A percentile compares a stretch with the other conserved stretches of the same genome.
Conservation (phyloP, 768 basidiomycete species). For the Lepiota subincarnata region DNA sequence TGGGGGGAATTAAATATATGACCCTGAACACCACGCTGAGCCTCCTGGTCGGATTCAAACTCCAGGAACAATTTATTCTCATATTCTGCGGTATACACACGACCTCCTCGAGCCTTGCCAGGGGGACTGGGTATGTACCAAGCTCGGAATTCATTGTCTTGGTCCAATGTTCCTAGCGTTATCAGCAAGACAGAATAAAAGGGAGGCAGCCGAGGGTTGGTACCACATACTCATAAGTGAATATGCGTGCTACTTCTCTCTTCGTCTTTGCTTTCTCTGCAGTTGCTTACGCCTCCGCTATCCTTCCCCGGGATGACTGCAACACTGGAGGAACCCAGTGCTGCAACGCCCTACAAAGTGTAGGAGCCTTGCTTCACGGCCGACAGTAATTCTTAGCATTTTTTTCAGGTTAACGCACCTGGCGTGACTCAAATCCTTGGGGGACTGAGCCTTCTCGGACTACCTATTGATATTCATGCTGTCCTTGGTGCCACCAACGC, state of each 20-base stretch:
- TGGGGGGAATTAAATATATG: too few relatives aligned
- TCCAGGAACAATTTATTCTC: too few relatives aligned
- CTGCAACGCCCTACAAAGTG: slow-evolving; percentile 4
- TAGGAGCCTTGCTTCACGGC: not conserved
- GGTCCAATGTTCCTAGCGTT: not conserved
- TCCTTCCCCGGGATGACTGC: slow-evolving; percentile 1
- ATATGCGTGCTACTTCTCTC: not conserved
- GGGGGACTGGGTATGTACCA: too few relatives aligned
- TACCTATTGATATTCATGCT: not conserved
- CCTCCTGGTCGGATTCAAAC: too few relatives aligned
- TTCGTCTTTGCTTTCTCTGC: not conserved
- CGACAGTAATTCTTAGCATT: not conserved
- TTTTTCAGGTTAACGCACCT: not conserved
- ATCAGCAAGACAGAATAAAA: not conserved
- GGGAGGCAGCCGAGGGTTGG: not conserved
- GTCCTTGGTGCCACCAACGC: not conserved
- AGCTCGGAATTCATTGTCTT: too few relatives aligned
- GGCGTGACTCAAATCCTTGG: not conserved
- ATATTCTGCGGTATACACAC: too few relatives aligned
- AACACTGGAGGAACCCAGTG: slow-evolving; percentile 9
- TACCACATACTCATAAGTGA: not conserved
- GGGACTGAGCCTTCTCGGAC: not conserved
- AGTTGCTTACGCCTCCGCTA: not conserved
- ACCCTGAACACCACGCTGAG: too few relatives aligned
- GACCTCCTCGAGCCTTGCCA: too few relatives aligned